These are phyloP conservation scores for Fusarium marasasianum DNA, from an alignment of 2,329 filamentous ascomycete genomes.

Conservation along the genomic window DNA sequence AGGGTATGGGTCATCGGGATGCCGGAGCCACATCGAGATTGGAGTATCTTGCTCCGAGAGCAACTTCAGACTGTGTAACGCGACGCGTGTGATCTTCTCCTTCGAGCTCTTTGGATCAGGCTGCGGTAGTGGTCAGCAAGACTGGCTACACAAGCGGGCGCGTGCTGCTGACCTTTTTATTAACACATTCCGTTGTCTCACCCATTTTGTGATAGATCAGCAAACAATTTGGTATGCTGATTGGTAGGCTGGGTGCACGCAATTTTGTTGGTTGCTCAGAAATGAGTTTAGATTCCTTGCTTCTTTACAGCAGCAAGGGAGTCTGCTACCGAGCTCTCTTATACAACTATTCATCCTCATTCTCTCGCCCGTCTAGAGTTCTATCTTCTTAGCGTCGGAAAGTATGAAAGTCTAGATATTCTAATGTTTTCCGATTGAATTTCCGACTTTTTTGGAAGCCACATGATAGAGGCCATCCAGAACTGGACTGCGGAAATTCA, in stretches of 20 bases:
- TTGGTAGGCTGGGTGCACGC: accelerated
- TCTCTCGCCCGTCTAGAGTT: neutral
- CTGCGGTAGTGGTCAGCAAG: neutral
- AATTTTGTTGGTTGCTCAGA: accelerated
- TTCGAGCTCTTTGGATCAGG: neutral
- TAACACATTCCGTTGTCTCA: neutral
- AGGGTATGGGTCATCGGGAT: neutral
- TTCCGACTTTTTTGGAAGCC: neutral
- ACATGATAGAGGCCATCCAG: neutral
- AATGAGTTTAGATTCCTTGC: neutral
- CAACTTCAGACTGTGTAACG: neutral
- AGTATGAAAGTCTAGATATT: neutral
- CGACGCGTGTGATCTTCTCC: neutral
- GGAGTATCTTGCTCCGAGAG: neutral
- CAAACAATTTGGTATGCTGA: no score
- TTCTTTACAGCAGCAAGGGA: neutral
- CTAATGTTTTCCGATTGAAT: neutral
- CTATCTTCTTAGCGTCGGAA: neutral
- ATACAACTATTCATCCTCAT: neutral
- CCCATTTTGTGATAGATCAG: neutral
- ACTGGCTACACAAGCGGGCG: neutral
- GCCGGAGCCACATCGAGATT: neutral
- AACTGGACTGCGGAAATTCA: neutral
- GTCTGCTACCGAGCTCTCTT: neutral
- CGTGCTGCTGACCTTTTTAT: neutral